Conservation (phyloP, 768 basidiomycete species). For the Rhodocollybia butyracea region DNA sequence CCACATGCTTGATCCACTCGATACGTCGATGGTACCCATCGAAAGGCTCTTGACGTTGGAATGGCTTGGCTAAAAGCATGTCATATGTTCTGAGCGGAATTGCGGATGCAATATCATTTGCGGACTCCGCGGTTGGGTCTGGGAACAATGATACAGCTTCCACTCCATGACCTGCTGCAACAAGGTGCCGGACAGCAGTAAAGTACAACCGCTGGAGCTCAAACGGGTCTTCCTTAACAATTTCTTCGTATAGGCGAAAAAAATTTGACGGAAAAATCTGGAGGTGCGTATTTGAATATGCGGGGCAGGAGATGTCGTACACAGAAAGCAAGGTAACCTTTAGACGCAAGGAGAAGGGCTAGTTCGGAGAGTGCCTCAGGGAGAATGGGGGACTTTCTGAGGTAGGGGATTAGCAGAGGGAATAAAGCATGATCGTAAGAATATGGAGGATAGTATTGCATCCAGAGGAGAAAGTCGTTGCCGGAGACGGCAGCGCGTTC, state of each 20-base stretch:
- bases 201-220: conserved; percentile 13
- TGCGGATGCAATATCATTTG: conserved; percentile 31
- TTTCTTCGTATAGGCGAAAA: conserved; percentile 32
- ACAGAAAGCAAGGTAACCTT: conserved; percentile 32
- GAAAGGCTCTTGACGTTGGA: too few species aligned
- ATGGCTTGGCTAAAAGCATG: too few species aligned
- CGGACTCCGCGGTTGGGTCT: conserved; percentile 22
- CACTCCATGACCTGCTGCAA: conserved; percentile 30
- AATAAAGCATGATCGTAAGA: conserved; percentile 1
- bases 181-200: conserved; percentile 39
- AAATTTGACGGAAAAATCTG: conserved; percentile 34
- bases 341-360: conserved; percentile 31
- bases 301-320: conserved; percentile 25
- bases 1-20: too few species aligned
- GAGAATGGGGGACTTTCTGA: conserved; percentile 25
- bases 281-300: conserved; percentile 40
- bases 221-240: neutral
- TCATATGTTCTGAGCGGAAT: too few species aligned
- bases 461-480: conserved; percentile 9
- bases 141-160: conserved; percentile 46
- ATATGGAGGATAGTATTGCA: neutral
- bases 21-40: too few species aligned
- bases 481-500: neutral
- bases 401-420: conserved; percentile 17
- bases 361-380: conserved; percentile 24